These are phyloP conservation scores for Boletus rufocinnamomeus DNA, from an alignment of 768 basidiomycete genomes.

Conservation along the genomic window DNA sequence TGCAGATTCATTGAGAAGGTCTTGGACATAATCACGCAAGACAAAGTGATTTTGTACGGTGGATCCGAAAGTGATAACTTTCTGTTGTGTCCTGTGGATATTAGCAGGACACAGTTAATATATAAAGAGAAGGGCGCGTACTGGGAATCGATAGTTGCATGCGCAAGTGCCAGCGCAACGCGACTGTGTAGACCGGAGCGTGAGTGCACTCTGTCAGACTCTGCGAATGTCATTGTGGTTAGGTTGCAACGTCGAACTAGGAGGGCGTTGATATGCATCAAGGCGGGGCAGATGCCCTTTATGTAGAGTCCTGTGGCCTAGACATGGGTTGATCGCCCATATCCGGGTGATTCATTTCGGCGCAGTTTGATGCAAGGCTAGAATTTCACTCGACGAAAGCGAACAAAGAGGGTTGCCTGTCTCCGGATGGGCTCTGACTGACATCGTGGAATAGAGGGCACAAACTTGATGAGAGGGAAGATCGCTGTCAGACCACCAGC, in stretches of 20 bases:
- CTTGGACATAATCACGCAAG: conserved; percentile 4
- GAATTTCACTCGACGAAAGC: not conserved
- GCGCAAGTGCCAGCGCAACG: not conserved
- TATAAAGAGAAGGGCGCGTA: not conserved
- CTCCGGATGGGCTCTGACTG: not conserved
- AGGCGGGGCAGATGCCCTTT: not conserved
- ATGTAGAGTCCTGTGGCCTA: not conserved
- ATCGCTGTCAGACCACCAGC: not conserved
- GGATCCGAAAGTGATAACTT: not conserved
- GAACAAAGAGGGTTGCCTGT: not conserved
- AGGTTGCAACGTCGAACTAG: not conserved
- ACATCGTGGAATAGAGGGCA: not conserved
- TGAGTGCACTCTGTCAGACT: not conserved
- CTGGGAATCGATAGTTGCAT: not conserved
- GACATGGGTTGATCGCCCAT: not conserved
- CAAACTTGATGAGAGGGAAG: not conserved
- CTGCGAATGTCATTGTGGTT: not conserved
- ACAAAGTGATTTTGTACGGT: rapidly evolving
- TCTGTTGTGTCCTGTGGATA: not conserved
- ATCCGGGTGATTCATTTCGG: not conserved
- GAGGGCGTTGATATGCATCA: not conserved
- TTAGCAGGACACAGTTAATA: not conserved
- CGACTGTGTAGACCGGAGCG: not conserved
- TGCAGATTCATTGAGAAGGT: not conserved
- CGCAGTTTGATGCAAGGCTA: not conserved